Evolutionary conservation across 78 protist genomes (phyloP).

Genomic region (Dictyostelium firmibasis): DNA sequence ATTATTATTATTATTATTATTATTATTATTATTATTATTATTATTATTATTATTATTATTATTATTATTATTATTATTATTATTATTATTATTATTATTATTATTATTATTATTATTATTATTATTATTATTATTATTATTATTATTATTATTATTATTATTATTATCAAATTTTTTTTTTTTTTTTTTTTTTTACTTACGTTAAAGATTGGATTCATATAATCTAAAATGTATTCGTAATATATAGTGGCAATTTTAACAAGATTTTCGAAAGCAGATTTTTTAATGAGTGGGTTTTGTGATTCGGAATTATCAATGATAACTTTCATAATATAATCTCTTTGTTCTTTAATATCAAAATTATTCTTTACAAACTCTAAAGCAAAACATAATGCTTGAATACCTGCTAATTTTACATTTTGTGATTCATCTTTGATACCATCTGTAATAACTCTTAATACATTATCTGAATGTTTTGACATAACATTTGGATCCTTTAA

Average conservation of each 20-base stretch:
- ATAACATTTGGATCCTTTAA: conserved; percentile 43
- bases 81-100: neutral
- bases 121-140: neutral
- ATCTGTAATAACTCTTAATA: conserved; percentile 62
- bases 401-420: conserved; percentile 77
- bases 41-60: neutral
- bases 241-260: conserved; percentile 83
- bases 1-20: neutral
- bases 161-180: neutral
- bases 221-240: conserved; percentile 80
- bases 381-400: conserved; percentile 81
- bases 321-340: conserved; percentile 26
- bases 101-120: neutral
- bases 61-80: neutral
- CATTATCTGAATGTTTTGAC: neutral
- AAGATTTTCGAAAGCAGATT: conserved; percentile 56
- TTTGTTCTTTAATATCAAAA: conserved; percentile 29
- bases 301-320: conserved; percentile 75
- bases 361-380: conserved; percentile 73
- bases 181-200: conserved; percentile 21
- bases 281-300: neutral
- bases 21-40: neutral
- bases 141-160: neutral
- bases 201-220: conserved; percentile 79
- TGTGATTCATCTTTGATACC: conserved; percentile 42